Evolutionary conservation across 495 filamentous ascomycete species (phyloP), one percentile per base, ranked within the genome.

Genomic region (Penicillium riverlandense): DNA sequence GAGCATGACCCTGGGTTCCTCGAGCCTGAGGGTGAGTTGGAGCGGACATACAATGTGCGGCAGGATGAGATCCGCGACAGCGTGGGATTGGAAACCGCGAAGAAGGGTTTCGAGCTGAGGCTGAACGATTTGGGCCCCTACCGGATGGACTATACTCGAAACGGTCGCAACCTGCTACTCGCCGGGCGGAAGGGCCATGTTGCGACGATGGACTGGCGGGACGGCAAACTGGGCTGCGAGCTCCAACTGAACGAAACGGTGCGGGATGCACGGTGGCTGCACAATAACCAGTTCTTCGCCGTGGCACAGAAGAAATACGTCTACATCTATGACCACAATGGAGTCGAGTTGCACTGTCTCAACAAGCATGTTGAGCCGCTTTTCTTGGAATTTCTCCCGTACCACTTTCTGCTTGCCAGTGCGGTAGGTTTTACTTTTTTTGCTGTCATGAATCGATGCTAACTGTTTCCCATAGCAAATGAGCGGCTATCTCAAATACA

Each of bases 301-400:
- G 89, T 95, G n/a, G 88, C 92, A 27, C 92, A 98, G 66, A 97
- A 97, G 77, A 95, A 94, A 65, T 84, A 91, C 48, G 85, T 90
- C 48, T 90, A 88, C 69, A 97, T 98, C 48, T 98, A 98, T 69
- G 92, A 96, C 53, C 69, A 79, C 31, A 74, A 81, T 27, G 92
- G 92, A 47, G 84, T 94, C 11, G 92, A 98, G 65, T 61, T 98
- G 14, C 94, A 98, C 65, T 90, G 87, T 59, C 69, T 98, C 47
- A 79, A 77, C 63, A 87, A 89, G 57, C 90, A 94, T 54, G 75
- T 91, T 48, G 92, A 97, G 66, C 87, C 94, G n/a, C 85, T 84
- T 8, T 81, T 90, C 67, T 85, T 98, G 71, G 89, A 97, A 63
- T 98, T 96, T 62, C 70, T 98, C 22, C 91, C 90, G 3, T 97